Evolutionary conservation across 805 yeast genomes (phyloP).

Genomic region (Ogataea siamensis): DNA sequence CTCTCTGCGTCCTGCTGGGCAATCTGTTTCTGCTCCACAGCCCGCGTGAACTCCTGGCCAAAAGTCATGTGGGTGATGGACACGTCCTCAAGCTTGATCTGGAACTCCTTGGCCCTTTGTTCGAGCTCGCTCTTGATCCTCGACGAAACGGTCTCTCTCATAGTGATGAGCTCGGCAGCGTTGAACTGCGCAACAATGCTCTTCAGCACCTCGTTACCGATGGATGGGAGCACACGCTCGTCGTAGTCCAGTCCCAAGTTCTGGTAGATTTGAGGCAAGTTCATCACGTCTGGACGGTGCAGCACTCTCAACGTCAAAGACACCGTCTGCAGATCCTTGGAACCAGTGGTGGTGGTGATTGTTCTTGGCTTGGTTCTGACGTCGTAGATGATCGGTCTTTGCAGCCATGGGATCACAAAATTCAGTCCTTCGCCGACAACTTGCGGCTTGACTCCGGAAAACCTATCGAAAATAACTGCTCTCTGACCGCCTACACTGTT

Average conservation of each 20-base stretch:
- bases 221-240: conserved; percentile 93
- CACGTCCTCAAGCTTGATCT: conserved; percentile 91
- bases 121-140: conserved; percentile 85
- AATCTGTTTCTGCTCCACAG: conserved; percentile 97
- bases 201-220: conserved; percentile 94
- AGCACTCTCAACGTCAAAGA: conserved; percentile 88
- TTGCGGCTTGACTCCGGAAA: conserved; percentile 81
- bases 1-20: conserved; percentile 99
- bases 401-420: conserved; percentile 94
- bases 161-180: conserved; percentile 96
- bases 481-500: conserved; percentile 64
- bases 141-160: conserved; percentile 91
- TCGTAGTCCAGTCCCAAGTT: conserved; percentile 91
- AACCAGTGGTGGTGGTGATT: conserved; percentile 92
- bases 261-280: conserved; percentile 85
- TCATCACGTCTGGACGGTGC: conserved; percentile 87
- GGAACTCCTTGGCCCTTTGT: conserved; percentile 80
- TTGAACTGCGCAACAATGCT: conserved; percentile 97
- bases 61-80: conserved; percentile 97
- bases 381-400: conserved; percentile 84
- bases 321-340: conserved; percentile 95
- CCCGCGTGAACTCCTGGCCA: conserved; percentile 94
- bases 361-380: conserved; percentile 95
- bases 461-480: conserved; percentile 92
- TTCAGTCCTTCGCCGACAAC: conserved; percentile 98